Base-by-base conservation (phyloP, 805 yeast genomes). In the Vanderwaltozyma tropicalis region DNA sequence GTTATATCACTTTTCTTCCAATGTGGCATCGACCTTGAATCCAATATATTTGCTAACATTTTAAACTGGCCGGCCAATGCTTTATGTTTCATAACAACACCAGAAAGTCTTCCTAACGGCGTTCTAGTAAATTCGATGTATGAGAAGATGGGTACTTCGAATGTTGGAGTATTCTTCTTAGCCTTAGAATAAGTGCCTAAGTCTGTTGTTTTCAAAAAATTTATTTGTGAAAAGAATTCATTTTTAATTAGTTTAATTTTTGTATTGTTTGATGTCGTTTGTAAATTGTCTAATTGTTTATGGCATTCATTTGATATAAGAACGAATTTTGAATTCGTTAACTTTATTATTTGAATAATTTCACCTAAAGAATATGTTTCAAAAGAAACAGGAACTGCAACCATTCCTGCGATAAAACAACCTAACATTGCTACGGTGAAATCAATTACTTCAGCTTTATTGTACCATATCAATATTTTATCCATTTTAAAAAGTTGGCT, bases 41-140 rank as follows among this genome's bases (percentile, higher is more conserved):
- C 75, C 7, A 89, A 61, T 12, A 89, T 74, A 9, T 78, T 69
- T 4, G 81, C 71, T 18, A 92, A 53, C 33, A 85, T 73, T 43
- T 74, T 71, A 88, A 92, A 84, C 53, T 92, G 98, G 47, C 85
- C 89, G 54, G 82, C 70, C 6, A 92, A 73, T 0, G 95, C 87
- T 41, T 85, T 68, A 56, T 92, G 97, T 18, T 92, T 82, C 54
- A 92, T 72, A 1, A 94, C 95, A 26, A 92, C 94, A 14, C 99
- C 99, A 41, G 95, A 69, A 26, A 87, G 62, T 46, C 88, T 94
- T 3, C 97, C 97, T 20, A 83, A 74, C 0, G 96, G 94, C 1
- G 94, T 81, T 48, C 88, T 74, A 0, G 92, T 76, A 53, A 82
- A 92, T 61, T 92, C 98, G 12, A 92, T 88, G 52, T 92, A 92